Percentiles rank a stretch among this genome's conserved stretches.
Evolutionary conservation across 2,329 filamentous ascomycete species (phyloP).

Genomic region (Nannizzia gypsea): DNA sequence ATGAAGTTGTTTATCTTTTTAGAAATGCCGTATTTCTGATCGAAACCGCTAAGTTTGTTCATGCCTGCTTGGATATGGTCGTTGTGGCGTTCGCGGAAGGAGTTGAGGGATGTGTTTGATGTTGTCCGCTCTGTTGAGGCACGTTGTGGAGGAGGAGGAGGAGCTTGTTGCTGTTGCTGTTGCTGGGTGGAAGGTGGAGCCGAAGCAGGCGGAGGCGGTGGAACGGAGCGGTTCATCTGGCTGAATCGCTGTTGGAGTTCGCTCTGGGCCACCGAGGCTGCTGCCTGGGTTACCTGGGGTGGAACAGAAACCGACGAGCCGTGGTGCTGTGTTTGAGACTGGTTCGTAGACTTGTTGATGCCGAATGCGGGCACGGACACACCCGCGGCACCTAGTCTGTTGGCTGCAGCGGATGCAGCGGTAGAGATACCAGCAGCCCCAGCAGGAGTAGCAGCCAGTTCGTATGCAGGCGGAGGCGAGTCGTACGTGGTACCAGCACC

Average conservation of each 20-base stretch:
- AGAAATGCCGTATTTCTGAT: conserved; percentile 50
- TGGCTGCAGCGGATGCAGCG: conserved; percentile 49
- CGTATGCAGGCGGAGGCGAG: conserved; percentile 36
- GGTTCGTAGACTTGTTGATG: conserved; percentile 41
- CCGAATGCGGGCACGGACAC: conserved; percentile 67
- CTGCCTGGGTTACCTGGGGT: conserved; percentile 15
- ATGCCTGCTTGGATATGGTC: conserved; percentile 54
- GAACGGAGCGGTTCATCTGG: conserved; percentile 36
- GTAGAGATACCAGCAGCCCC: not conserved
- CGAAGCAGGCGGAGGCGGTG: conserved; percentile 37
- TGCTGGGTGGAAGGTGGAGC: conserved; percentile 54
- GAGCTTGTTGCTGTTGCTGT: conserved; percentile 44
- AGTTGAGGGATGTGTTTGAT: not conserved
- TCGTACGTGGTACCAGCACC: too few relatives aligned
- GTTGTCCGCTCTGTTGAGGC: not conserved
- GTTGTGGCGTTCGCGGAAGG: conserved; percentile 56
- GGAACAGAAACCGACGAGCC: conserved; percentile 15
- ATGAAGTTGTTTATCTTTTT: conserved; percentile 39
- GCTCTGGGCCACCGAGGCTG: conserved; percentile 39
- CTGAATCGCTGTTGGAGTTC: conserved; percentile 59
- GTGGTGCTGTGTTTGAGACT: not conserved
- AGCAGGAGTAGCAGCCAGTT: conserved; percentile 24
- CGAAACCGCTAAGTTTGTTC: conserved; percentile 45
- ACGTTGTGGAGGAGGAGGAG: not conserved
- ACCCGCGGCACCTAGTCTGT: conserved; percentile 59